These are phyloP conservation scores for Vitis hybrid DNA, from an alignment of 177 flowering plant species.

Conservation along the genomic window DNA sequence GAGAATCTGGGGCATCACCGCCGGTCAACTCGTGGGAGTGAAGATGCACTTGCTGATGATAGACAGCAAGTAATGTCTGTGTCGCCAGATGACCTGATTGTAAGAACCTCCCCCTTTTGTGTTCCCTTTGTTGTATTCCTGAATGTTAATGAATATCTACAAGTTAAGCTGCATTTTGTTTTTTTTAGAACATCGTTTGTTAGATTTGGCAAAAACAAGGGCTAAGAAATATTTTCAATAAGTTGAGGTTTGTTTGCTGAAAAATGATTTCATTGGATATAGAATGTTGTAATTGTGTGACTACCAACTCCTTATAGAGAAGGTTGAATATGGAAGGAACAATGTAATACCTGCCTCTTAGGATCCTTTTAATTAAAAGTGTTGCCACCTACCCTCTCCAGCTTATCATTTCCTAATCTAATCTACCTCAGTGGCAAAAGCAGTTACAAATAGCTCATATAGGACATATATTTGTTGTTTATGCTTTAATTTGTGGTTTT, in stretches of 20 bases:
- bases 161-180: not conserved
- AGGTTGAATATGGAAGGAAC: too few species aligned
- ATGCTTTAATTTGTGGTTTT: not conserved
- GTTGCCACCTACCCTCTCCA: not conserved
- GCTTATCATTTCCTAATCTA: not conserved
- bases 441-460: not conserved
- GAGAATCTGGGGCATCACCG: slow-evolving; percentile 86
- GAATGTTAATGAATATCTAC: not conserved
- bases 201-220: too few species aligned
- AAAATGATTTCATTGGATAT: too few species aligned
- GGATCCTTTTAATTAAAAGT: too few species aligned
- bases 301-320: too few species aligned
- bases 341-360: too few species aligned
- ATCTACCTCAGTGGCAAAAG: not conserved
- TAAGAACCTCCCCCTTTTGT: slow-evolving; percentile 34
- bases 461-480: not conserved
- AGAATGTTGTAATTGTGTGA: too few species aligned
- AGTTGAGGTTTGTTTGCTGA: too few species aligned
- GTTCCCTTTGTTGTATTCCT: not conserved
- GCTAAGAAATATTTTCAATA: too few species aligned
- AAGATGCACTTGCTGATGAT: slow-evolving; percentile 78
- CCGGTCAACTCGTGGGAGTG: slow-evolving; percentile 89
- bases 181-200: too few species aligned
- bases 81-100: slow-evolving; percentile 95
- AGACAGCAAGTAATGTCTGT: slow-evolving; percentile 66